Evolutionary conservation across 2,329 filamentous ascomycete species (phyloP), one percentile per base, ranked within the genome.

Genomic region (Colletotrichum falcatum): DNA sequence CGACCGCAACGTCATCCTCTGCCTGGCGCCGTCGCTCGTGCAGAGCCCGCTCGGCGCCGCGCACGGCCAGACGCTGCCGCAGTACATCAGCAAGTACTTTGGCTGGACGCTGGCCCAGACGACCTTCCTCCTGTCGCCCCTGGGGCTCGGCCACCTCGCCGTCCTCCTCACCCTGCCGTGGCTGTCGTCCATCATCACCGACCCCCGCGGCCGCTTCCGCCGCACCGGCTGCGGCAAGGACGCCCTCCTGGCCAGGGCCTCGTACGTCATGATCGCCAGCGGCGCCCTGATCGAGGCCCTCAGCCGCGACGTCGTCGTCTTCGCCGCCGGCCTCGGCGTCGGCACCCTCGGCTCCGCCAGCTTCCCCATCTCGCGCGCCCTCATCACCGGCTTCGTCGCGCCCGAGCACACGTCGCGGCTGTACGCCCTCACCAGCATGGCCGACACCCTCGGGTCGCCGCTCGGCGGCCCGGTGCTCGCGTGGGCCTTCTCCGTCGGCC

Each of bases 21-120:
- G 83, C 39, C 75, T 84, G 1, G 73, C 81, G 23, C 79, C 78
- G 0, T 83, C 83, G 61, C 76, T 84, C 18, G 76, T 83, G 51
- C 76, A 78, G 62, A 78, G 77, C 46, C 80, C 82, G 14, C 74
- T 82, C n/a, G 75, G 76, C 61, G 72, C 77, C 0, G 79, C 81
- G 7, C 79, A 81, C 71, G 77, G 78, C 16, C 75, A 74, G 8
- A 82, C 78, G 0, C 74, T 84, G 37, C 75, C 79, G 5, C 83
- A 84, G 74, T 83, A 82, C 49, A 74, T 85, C 64, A 83, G 81
- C 78, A 84, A 82, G 65, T 76, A 83, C 66, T 85, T 84, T 55
- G 78, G 78, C 59, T 84, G 83, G 83, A 79, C 75, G 26, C 77
- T 85, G 35, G 82, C 80, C 23, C 77, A 83, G 65, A 81, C 79